These are phyloP conservation scores for Puccinia horiana DNA, from an alignment of 1,284 basidiomycete genomes.

Conservation along the genomic window DNA sequence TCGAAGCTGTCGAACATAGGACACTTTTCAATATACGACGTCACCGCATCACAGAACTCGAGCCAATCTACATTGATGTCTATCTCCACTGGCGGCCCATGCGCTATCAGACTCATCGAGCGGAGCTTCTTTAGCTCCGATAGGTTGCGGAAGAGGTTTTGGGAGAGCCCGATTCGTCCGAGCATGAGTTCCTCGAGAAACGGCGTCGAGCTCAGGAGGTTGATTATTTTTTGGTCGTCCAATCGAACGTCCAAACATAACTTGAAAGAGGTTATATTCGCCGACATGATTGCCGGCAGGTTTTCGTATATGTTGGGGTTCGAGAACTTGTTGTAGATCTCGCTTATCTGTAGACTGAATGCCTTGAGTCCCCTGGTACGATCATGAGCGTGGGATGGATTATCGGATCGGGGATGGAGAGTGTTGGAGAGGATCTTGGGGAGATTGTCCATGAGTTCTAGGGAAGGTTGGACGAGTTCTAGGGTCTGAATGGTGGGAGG, in stretches of 20 bases:
- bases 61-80: constrained; percentile 10
- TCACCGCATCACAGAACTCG: constrained; percentile 5
- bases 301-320: background rate
- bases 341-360: background rate
- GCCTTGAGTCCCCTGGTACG: background rate
- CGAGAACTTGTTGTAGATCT: background rate
- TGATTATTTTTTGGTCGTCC: background rate
- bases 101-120: background rate
- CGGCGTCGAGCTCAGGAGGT: background rate
- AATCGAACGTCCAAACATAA: constrained; percentile 1
- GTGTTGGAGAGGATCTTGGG: background rate
- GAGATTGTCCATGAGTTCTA: constrained; percentile 1
- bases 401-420: background rate
- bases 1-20: constrained; percentile 1
- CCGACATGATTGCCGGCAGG: background rate
- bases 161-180: background rate
- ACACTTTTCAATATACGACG: background rate
- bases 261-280: background rate
- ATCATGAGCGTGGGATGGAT: background rate
- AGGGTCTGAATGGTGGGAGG: background rate
- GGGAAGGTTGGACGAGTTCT: constrained; percentile 3
- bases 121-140: background rate
- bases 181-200: background rate
- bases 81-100: background rate
- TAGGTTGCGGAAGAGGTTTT: background rate